A percentile compares a stretch with the other conserved stretches of the same genome.
Evolutionary conservation across 331 rosid genomes (phyloP).

Genomic region (Malus hybrid): DNA sequence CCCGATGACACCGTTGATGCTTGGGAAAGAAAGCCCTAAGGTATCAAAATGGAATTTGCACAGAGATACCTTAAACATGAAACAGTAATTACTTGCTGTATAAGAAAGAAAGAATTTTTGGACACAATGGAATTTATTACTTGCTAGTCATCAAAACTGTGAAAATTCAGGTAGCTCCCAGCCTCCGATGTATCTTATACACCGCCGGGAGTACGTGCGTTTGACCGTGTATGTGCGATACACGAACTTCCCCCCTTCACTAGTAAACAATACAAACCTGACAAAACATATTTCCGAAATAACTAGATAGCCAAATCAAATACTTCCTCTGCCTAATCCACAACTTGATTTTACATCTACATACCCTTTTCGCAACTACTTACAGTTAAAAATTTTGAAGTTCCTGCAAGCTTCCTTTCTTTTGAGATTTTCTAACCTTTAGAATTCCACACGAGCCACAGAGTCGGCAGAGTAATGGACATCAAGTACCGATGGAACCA

Average conservation of each 20-base stretch:
- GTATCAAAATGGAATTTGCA: not conserved
- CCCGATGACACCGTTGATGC: no score
- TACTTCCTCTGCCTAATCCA: not conserved
- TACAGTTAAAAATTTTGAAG: not conserved
- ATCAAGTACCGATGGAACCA: not conserved
- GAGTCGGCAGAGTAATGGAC: not conserved
- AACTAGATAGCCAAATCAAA: not conserved
- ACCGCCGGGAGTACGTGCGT: no score
- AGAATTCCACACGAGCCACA: not conserved
- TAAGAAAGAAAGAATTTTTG: not conserved
- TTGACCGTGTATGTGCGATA: not conserved
- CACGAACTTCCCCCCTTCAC: not conserved
- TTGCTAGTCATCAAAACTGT: not conserved
- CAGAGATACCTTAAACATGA: not conserved
- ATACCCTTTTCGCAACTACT: not conserved
- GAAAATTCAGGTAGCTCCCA: no score
- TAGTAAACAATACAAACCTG: not conserved
- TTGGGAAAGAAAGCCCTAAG: no score
- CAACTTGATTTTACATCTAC: not conserved
- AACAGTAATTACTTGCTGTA: not conserved
- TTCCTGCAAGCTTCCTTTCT: not conserved
- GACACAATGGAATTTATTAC: not conserved
- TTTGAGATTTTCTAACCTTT: not conserved
- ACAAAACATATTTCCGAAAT: not conserved
- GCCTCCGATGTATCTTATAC: no score